phyloP scores from a whole-genome alignment of 305 asterid genomes.

The Fraxinus albicans region DNA sequence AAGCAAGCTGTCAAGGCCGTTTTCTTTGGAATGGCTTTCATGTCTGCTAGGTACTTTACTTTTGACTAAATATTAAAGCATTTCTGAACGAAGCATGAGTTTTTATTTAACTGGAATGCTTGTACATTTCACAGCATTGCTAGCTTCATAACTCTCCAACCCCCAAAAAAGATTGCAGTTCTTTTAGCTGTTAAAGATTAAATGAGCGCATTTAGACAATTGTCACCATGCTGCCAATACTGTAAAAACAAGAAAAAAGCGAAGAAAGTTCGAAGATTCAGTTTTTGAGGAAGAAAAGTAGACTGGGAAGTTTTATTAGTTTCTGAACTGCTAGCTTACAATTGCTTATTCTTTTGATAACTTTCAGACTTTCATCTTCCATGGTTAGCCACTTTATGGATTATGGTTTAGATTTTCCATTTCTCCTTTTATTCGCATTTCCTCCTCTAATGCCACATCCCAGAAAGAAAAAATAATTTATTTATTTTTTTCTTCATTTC shows the following conservation, averaged over 20 bases:
- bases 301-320: background rate
- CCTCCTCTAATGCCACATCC: background rate
- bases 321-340: background rate
- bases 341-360: background rate
- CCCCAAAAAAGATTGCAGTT: background rate
- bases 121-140: background rate
- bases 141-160: background rate
- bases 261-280: background rate
- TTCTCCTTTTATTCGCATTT: background rate
- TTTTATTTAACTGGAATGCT: background rate
- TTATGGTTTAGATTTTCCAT: background rate
- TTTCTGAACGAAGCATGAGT: too few relatives aligned
- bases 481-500: conserved; percentile 11
- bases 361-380: background rate
- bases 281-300: background rate
- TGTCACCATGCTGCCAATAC: background rate
- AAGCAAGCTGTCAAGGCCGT: conserved; percentile 89
- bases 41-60: conserved; percentile 74
- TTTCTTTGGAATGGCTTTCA: conserved; percentile 92
- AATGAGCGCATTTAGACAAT: background rate
- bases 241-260: background rate
- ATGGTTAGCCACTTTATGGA: background rate
- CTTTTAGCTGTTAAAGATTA: background rate
- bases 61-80: background rate
- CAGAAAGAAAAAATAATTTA: background rate